Conservation (phyloP, 371 early-diverging fungal genomes). For the Fennellomyces sp. region DNA sequence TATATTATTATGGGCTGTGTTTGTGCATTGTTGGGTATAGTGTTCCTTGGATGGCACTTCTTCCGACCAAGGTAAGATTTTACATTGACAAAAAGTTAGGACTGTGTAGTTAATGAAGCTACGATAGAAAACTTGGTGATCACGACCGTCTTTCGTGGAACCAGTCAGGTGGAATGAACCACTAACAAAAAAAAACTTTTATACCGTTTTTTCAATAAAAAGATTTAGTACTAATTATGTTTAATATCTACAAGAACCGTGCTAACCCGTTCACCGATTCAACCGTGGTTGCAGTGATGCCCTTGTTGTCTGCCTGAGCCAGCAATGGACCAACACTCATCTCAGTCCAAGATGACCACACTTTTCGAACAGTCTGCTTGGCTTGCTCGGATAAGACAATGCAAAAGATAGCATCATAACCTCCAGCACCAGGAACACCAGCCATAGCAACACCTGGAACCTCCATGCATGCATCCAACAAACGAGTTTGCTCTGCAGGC, state of each 20-base stretch:
- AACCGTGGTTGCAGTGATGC: conserved; percentile 33
- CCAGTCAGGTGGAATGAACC: conserved; percentile 48
- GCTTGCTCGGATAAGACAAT: conserved; percentile 63
- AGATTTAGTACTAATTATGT: no score
- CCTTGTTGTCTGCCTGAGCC: conserved; percentile 57
- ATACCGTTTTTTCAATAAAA: no score
- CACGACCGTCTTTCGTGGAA: conserved; percentile 97
- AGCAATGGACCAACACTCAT: conserved; percentile 80
- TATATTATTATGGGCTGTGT: conserved; percentile 90
- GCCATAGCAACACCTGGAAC: conserved; percentile 85
- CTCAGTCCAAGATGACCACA: conserved; percentile 77
- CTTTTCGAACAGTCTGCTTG: conserved; percentile 46
- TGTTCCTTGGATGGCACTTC: conserved; percentile 89
- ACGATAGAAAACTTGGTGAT: conserved; percentile 91
- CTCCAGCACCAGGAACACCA: conserved; percentile 97
- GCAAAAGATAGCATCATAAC: conserved; percentile 95
- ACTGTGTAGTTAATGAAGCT: no score
- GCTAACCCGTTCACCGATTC: conserved; percentile 32
- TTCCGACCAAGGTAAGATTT: conserved; percentile 90
- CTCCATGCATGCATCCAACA: conserved; percentile 79
- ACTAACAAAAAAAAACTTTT: not conserved
- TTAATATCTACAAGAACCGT: conserved; percentile 2
- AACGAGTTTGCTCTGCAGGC: conserved; percentile 81
- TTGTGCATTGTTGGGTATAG: conserved; percentile 85
- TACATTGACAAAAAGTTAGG: no score